Conservation (phyloP, 2,329 filamentous ascomycete genomes). For the Aureobasidium sp. region DNA sequence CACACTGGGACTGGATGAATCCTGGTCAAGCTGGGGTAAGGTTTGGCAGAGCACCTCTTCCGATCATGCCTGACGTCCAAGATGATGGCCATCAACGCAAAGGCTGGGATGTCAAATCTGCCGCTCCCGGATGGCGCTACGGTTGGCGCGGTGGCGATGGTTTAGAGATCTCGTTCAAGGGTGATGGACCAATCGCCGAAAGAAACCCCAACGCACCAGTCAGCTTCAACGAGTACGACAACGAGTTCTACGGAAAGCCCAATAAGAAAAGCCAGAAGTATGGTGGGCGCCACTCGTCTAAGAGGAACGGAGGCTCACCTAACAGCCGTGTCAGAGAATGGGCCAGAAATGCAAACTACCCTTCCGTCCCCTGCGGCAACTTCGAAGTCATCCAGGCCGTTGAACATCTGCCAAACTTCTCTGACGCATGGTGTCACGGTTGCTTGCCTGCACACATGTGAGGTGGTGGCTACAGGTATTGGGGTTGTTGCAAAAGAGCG, state of each 20-base stretch:
- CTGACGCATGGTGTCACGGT: slow-evolving; percentile 13
- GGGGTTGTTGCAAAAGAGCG: neutral
- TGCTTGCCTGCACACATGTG: slow-evolving; percentile 3
- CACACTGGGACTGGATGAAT: neutral
- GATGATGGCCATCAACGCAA: neutral
- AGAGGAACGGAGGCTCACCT: neutral
- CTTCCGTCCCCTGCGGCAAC: slow-evolving; percentile 13
- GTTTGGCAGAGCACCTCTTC: slow-evolving; percentile 9
- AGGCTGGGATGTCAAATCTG: slow-evolving; percentile 15
- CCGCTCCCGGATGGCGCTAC: slow-evolving; percentile 18
- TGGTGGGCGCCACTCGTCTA: neutral
- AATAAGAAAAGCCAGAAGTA: neutral
- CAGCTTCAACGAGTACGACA: slow-evolving; percentile 14
- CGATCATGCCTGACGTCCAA: neutral
- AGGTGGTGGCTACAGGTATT: neutral
- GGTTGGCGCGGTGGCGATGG: slow-evolving; percentile 29
- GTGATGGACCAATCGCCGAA: slow-evolving; percentile 26
- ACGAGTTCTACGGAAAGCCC: neutral
- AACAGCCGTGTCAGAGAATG: slow-evolving; percentile 4
- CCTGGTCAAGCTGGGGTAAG: neutral
- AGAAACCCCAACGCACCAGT: slow-evolving; percentile 20
- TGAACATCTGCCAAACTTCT: slow-evolving; percentile 6
- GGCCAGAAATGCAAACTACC: slow-evolving; percentile 8
- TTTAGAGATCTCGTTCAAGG: slow-evolving; percentile 27
- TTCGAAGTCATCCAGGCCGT: slow-evolving; percentile 13